A percentile compares a stretch with the other conserved stretches of the same genome.
Conservation (phyloP, 2,329 filamentous ascomycete species). For the Gnomoniopsis smithogilvyi region DNA sequence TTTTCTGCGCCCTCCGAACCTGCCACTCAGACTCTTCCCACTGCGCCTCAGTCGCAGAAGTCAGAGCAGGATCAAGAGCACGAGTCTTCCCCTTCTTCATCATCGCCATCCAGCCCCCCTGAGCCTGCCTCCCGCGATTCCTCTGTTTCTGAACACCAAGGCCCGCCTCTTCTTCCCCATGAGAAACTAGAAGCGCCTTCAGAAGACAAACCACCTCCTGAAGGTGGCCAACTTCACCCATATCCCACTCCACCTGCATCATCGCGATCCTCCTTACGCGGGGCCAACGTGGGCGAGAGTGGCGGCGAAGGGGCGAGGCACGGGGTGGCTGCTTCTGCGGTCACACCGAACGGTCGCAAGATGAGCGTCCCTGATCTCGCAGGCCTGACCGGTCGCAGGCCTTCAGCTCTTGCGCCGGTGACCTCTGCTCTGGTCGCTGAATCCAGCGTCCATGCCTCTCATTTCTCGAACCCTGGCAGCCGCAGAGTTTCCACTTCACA, state of each 20-base stretch:
- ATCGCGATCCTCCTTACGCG: slow-evolving; percentile 42
- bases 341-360: slow-evolving; percentile 35
- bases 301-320: slow-evolving; percentile 32
- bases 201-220: slow-evolving; percentile 27
- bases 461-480: slow-evolving; percentile 66
- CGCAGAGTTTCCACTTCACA: slow-evolving; percentile 49
- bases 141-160: slow-evolving; percentile 22
- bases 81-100: slow-evolving; percentile 19
- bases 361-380: slow-evolving; percentile 42
- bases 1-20: slow-evolving; percentile 37
- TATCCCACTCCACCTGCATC: slow-evolving; percentile 60
- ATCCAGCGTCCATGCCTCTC: slow-evolving; percentile 60
- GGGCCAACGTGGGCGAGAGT: slow-evolving; percentile 38
- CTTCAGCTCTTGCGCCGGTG: slow-evolving; percentile 54
- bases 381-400: slow-evolving; percentile 38
- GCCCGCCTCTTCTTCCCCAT: slow-evolving; percentile 35
- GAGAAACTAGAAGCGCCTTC: slow-evolving; percentile 32
- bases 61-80: slow-evolving; percentile 9
- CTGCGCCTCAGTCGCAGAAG: slow-evolving; percentile 20
- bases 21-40: slow-evolving; percentile 30
- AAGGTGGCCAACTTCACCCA: slow-evolving; percentile 33
- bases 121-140: slow-evolving; percentile 21
- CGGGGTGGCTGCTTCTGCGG: slow-evolving; percentile 29
- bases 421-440: slow-evolving; percentile 59
- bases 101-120: slow-evolving; percentile 23